Percentiles rank a stretch among this genome's conserved stretches.
phyloP scores from a whole-genome alignment of 768 basidiomycete species.

The Naganishia vaughanmartiniae region DNA sequence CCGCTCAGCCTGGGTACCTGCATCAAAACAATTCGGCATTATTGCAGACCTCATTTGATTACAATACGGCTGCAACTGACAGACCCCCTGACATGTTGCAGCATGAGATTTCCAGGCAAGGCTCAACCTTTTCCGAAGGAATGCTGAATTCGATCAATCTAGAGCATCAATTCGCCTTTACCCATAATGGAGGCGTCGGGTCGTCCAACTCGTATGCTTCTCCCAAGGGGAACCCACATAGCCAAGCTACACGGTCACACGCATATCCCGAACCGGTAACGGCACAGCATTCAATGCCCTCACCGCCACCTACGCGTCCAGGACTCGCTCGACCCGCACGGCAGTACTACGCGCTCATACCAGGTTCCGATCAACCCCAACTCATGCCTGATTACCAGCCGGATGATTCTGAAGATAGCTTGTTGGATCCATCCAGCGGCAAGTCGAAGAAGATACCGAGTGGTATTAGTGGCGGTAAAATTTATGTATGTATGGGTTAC shows the following conservation, averaged over 20 bases:
- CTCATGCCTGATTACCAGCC: slow-evolving; percentile 5
- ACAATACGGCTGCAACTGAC: not conserved
- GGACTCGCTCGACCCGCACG: not conserved
- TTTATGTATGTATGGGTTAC: slow-evolving; percentile 91
- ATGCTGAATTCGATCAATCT: not conserved
- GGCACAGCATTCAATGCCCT: not conserved
- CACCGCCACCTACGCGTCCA: slow-evolving; percentile 9
- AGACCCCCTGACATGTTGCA: not conserved
- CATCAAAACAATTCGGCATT: not conserved
- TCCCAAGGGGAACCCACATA: not conserved
- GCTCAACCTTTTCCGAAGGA: not conserved
- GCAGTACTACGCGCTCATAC: slow-evolving; percentile 12
- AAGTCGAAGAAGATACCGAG: slow-evolving; percentile 19
- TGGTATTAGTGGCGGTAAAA: slow-evolving; percentile 58
- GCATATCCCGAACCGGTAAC: not conserved
- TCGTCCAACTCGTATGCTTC: not conserved
- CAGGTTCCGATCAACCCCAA: slow-evolving; percentile 9
- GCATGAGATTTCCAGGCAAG: not conserved
- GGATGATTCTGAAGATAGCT: not conserved
- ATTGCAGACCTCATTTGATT: not conserved
- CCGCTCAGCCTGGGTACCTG: not conserved
- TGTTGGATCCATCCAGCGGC: not conserved
- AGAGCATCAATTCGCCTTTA: not conserved
- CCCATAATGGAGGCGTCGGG: not conserved
- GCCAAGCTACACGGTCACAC: not conserved